These are phyloP conservation scores for Beauveria bassiana DNA, from an alignment of 2,329 filamentous ascomycete genomes.

Conservation along the genomic window DNA sequence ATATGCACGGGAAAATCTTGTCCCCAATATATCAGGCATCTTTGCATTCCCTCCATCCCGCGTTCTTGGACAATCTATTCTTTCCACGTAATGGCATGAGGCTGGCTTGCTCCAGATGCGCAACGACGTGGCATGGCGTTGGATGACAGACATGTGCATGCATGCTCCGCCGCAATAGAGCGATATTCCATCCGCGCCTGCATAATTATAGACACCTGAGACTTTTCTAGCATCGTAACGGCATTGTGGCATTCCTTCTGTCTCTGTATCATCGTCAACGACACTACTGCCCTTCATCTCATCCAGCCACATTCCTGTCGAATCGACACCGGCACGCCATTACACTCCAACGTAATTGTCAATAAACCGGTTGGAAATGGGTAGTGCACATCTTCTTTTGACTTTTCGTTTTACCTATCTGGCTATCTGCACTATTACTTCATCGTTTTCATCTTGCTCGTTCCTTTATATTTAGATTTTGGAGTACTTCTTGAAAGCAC, in stretches of 20 bases:
- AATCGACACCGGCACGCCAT: neutral
- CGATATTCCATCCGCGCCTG: neutral
- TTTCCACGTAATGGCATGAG: neutral
- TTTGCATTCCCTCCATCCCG: too few relatives aligned
- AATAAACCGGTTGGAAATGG: neutral
- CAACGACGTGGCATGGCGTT: neutral
- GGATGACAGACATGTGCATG: too few relatives aligned
- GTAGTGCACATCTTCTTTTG: neutral
- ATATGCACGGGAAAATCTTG: neutral
- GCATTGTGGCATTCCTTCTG: neutral
- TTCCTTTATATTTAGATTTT: constrained; percentile 32
- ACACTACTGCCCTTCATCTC: neutral
- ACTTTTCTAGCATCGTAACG: neutral
- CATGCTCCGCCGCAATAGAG: too few relatives aligned
- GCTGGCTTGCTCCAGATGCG: neutral
- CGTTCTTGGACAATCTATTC: neutral
- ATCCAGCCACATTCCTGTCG: constrained; percentile 3
- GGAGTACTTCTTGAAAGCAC: constrained; percentile 76
- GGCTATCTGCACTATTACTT: neutral
- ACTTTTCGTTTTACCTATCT: neutral
- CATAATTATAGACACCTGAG: too few relatives aligned
- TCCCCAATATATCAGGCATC: too few relatives aligned
- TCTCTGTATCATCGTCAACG: neutral
- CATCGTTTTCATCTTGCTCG: neutral
- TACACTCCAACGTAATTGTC: neutral